Conservation (phyloP, 306 rosid species). For the Potentilla sterilis region DNA sequence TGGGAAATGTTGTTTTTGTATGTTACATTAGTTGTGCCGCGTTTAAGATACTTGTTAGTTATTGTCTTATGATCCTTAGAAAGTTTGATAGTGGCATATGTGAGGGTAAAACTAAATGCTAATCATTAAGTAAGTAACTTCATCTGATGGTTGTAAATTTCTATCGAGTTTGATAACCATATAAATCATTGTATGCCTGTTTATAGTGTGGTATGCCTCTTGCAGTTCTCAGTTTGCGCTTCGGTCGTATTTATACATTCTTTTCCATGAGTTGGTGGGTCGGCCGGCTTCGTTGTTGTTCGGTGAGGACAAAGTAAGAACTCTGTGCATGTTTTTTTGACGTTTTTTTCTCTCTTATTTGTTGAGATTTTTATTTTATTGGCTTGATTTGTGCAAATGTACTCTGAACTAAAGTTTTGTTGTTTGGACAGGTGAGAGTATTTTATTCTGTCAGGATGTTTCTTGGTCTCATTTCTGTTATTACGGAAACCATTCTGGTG, state of each 20-base stretch:
- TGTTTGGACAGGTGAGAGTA: slow-evolving; percentile 69
- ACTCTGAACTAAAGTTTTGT: slow-evolving; percentile 22
- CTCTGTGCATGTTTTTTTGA: background rate
- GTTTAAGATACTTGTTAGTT: too few relatives aligned
- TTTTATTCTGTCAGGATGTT: slow-evolving; percentile 85
- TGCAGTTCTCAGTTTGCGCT: slow-evolving; percentile 98
- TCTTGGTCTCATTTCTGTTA: slow-evolving; percentile 80
- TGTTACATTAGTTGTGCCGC: too few relatives aligned
- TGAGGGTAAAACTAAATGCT: too few relatives aligned
- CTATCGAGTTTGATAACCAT: background rate
- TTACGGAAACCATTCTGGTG: slow-evolving; percentile 75
- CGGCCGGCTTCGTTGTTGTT: slow-evolving; percentile 82
- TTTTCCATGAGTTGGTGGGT: slow-evolving; percentile 86
- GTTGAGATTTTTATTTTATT: background rate
- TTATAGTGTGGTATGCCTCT: slow-evolving; percentile 19
- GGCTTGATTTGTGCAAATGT: background rate
- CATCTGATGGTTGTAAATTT: background rate
- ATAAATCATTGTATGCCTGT: background rate
- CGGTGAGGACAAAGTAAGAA: slow-evolving; percentile 73
- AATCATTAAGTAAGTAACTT: too few relatives aligned
- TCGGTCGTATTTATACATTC: slow-evolving; percentile 82
- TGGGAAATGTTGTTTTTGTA: too few relatives aligned
- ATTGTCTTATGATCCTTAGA: too few relatives aligned
- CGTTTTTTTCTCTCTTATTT: background rate
- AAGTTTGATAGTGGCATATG: too few relatives aligned